Percentiles rank a stretch among this genome's conserved stretches.
phyloP scores from a whole-genome alignment of 2,329 filamentous ascomycete genomes.

The Sporothrix brunneoviolacea region DNA sequence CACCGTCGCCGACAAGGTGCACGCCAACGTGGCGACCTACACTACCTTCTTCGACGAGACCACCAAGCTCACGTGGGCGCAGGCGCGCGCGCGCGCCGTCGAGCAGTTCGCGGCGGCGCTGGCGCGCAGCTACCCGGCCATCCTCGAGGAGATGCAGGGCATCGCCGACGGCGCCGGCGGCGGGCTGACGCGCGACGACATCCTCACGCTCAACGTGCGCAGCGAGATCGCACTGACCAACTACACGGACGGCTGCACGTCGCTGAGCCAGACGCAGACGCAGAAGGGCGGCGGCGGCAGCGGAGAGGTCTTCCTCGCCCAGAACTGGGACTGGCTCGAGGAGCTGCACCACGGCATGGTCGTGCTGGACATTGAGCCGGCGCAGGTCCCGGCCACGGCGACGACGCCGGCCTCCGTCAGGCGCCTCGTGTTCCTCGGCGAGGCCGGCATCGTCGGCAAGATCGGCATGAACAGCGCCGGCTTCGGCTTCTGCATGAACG shows the following conservation, averaged over 20 bases:
- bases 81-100: background rate
- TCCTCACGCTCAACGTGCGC: constrained; percentile 36
- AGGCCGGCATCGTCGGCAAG: constrained; percentile 12
- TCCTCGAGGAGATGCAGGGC: constrained; percentile 38
- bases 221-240: constrained; percentile 12
- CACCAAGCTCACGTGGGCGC: background rate
- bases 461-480: constrained; percentile 9
- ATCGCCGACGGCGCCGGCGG: constrained; percentile 44
- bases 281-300: background rate
- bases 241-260: constrained; percentile 12
- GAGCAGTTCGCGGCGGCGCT: no score
- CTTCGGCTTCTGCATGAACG: constrained; percentile 11
- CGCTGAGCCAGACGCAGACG: no score
- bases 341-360: constrained; percentile 2
- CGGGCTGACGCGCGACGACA: constrained; percentile 45
- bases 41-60: constrained; percentile 8
- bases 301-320: constrained; percentile 3
- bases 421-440: constrained; percentile 15
- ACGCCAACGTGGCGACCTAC: background rate
- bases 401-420: no score
- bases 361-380: constrained; percentile 1
- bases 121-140: background rate
- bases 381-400: no score
- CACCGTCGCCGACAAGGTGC: background rate
- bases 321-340: constrained; percentile 13